phyloP scores from a whole-genome alignment of 129 eudicot species.

The Helichrysum umbraculigerum region DNA sequence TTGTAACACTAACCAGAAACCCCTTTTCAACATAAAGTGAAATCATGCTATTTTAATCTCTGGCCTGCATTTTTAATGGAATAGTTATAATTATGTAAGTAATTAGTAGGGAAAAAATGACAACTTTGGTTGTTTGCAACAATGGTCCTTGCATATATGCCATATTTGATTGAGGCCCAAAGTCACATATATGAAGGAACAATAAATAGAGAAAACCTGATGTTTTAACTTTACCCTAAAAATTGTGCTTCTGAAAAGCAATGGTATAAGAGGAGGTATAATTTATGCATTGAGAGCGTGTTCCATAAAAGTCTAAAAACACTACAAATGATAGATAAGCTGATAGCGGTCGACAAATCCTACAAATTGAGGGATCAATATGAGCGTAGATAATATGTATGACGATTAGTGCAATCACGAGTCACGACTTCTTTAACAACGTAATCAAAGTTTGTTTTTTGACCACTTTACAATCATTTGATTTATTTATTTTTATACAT shows the following conservation, averaged over 20 bases:
- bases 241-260: too few relatives aligned
- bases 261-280: too few relatives aligned
- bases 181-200: too few relatives aligned
- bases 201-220: too few relatives aligned
- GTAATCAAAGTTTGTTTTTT: not conserved
- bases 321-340: too few relatives aligned
- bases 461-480: not conserved
- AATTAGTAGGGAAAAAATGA: not conserved
- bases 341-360: not conserved
- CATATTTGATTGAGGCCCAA: not conserved
- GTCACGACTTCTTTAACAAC: not conserved
- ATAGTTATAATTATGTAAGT: not conserved
- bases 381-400: not conserved
- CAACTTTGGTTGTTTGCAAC: not conserved
- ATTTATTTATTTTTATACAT: not conserved
- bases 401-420: not conserved
- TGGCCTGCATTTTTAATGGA: slow-evolving; percentile 14
- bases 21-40: slow-evolving; percentile 27
- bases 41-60: slow-evolving; percentile 34
- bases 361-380: not conserved
- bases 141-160: slow-evolving; percentile 17
- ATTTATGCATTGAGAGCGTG: too few relatives aligned
- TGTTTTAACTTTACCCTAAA: too few relatives aligned
- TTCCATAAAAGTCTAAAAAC: too few relatives aligned
- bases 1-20: slow-evolving; percentile 27